Evolutionary conservation across 495 filamentous ascomycete genomes (phyloP), one percentile per base, ranked within the genome.

Genomic region (Bombardia bombarda): DNA sequence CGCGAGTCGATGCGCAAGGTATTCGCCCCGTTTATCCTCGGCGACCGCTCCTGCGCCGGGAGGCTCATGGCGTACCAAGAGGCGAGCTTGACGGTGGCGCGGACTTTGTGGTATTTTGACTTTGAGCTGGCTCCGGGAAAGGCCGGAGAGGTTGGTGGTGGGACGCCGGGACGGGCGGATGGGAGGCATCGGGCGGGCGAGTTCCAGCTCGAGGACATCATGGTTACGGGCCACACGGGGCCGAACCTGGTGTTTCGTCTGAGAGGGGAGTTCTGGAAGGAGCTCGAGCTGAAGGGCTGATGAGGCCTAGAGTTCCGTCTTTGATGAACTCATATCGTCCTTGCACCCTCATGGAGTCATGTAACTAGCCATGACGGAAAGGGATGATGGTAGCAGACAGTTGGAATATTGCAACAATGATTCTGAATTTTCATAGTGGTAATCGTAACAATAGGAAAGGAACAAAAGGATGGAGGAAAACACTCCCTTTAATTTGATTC

Each of bases 1-100:
- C 7, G 16, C 32, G 32, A 37, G 34, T 21, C 17, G 12, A 52
- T 59, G 32, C 45, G 38, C 13, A 50, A 52, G 2, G 68, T 61
- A 0, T 75, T 70, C 43, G 50, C 40, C 12, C 64, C 73, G 1
- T 77, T 77, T 52, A 55, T 50, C 2, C 25, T 63, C 19, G 74
- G 74, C 2, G 55, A 60, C 0, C 40, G 67, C 16, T 46, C 42
- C 3, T 77, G 73, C 48, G 53, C 70, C 16, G 74, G 70, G 20
- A 70, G 68, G 41, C 42, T 49, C 6, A 42, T 74, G 32, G 72
- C 70, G 0, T 66, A 63, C 50, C 40, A 56, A 10, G 68, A 73
- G 47, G 28, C 67, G n/a, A 56, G 50, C 31, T 36, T 64, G 6
- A 28, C 47, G 1, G 20, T 66, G 28, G 63, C 61, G 19, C 54